A percentile compares a stretch with the other conserved stretches of the same genome.
Evolutionary conservation across 306 rosid species (phyloP).

Genomic region (Lotus japonicus): DNA sequence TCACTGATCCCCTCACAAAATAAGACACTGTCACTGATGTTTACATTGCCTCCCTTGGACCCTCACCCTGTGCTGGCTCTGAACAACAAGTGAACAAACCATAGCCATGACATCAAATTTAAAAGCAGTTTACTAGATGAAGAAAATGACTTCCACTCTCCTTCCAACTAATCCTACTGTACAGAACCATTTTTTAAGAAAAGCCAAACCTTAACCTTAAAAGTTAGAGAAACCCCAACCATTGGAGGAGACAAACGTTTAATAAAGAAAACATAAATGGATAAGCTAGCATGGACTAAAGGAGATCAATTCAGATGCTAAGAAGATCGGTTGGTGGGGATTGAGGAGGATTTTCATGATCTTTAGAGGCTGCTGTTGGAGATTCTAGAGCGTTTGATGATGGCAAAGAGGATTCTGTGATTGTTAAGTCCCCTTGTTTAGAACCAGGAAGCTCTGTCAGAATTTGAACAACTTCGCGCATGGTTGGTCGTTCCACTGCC

Average conservation of each 20-base stretch:
- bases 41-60: not conserved
- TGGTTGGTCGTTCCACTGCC: constrained; percentile 92
- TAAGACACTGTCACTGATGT: constrained; percentile 17
- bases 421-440: constrained; percentile 39
- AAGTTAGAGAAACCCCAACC: constrained; percentile 22
- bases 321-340: constrained; percentile 80
- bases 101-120: constrained; percentile 24
- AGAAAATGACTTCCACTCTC: constrained; percentile 28
- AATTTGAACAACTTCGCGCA: constrained; percentile 97
- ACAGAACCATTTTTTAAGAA: constrained; percentile 34
- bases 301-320: constrained; percentile 52
- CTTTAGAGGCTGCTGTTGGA: constrained; percentile 33
- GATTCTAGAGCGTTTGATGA: constrained; percentile 42
- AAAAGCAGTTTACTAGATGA: constrained; percentile 29
- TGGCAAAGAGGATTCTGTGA: constrained; percentile 42
- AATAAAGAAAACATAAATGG: not conserved
- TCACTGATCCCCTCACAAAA: constrained; percentile 6
- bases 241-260: too few species aligned
- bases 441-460: constrained; percentile 73
- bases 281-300: constrained; percentile 20
- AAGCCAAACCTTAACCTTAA: constrained; percentile 31
- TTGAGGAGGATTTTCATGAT: constrained; percentile 40
- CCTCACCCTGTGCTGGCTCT: constrained; percentile 18
- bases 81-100: constrained; percentile 14
- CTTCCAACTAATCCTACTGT: constrained; percentile 54